Conservation (phyloP, 108 stramenopile species). For the Skeletonema costatum region DNA sequence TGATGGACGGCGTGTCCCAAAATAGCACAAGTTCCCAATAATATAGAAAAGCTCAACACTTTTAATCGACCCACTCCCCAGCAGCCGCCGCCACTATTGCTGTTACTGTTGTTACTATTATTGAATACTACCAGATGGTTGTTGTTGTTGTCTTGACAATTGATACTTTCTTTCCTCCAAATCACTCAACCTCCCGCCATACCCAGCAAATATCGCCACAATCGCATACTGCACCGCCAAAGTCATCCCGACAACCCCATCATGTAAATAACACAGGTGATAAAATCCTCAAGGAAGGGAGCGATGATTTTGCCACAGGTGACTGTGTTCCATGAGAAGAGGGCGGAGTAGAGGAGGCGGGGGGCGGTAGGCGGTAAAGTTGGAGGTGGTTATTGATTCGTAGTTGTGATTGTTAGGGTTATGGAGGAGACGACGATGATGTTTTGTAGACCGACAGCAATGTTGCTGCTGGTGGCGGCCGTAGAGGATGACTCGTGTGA, state of each 20-base stretch:
- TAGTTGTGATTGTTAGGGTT: background rate
- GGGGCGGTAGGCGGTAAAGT: conserved; percentile 43
- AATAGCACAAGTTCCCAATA: conserved; percentile 48
- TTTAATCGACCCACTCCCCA: conserved; percentile 47
- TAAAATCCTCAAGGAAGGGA: conserved; percentile 51
- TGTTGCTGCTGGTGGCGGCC: no score
- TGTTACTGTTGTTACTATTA: background rate
- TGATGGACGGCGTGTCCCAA: conserved; percentile 47
- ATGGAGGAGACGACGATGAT: background rate
- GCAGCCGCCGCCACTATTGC: background rate
- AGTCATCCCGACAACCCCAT: conserved; percentile 45
- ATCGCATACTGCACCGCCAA: conserved; percentile 43
- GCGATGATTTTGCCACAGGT: conserved; percentile 64
- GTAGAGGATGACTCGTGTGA: background rate
- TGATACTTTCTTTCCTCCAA: conserved; percentile 19
- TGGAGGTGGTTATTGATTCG: background rate
- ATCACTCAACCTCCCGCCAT: conserved; percentile 48
- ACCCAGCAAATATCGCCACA: conserved; percentile 18
- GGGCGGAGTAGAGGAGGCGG: conserved; percentile 38
- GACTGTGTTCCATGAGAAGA: conserved; percentile 56
- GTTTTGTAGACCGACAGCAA: no score
- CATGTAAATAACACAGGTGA: conserved; percentile 24
- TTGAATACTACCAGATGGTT: background rate
- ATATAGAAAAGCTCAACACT: conserved; percentile 38
- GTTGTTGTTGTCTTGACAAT: background rate